phyloP scores from a whole-genome alignment of 2,329 filamentous ascomycete species.

The Phyllosticta citrichinensis region DNA sequence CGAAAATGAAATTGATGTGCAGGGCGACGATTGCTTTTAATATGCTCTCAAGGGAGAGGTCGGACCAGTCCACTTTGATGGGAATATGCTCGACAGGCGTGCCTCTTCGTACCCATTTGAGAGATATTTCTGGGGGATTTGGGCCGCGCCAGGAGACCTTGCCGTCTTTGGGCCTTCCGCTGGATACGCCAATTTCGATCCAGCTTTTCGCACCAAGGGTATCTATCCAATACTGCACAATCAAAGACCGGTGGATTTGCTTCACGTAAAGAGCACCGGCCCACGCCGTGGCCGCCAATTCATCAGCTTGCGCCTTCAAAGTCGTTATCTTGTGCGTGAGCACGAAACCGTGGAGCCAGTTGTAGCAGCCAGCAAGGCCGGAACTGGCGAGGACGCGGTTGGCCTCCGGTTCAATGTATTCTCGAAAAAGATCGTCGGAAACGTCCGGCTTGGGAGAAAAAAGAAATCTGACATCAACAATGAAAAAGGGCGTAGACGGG shows the following conservation, averaged over 20 bases:
- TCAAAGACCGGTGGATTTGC: slow-evolving; percentile 66
- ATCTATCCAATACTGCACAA: slow-evolving; percentile 83
- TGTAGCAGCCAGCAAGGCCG: slow-evolving; percentile 71
- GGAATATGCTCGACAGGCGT: slow-evolving; percentile 60
- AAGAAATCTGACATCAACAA: slow-evolving; percentile 80
- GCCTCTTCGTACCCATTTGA: slow-evolving; percentile 78
- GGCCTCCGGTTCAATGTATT: slow-evolving; percentile 57
- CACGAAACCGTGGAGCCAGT: slow-evolving; percentile 76
- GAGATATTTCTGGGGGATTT: slow-evolving; percentile 35
- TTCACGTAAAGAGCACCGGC: slow-evolving; percentile 68
- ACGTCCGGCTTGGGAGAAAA: slow-evolving; percentile 61
- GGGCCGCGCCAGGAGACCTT: slow-evolving; percentile 26
- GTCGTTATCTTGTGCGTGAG: slow-evolving; percentile 85
- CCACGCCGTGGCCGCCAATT: slow-evolving; percentile 64
- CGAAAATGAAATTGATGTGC: slow-evolving; percentile 64
- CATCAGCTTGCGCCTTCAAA: slow-evolving; percentile 64
- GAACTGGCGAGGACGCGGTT: slow-evolving; percentile 60
- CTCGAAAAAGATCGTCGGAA: slow-evolving; percentile 49
- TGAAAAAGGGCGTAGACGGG: slow-evolving; percentile 75
- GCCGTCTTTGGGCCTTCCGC: slow-evolving; percentile 39
- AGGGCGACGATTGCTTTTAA: slow-evolving; percentile 64
- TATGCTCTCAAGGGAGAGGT: slow-evolving; percentile 64
- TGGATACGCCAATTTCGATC: slow-evolving; percentile 77
- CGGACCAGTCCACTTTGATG: slow-evolving; percentile 55
- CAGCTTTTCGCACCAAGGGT: slow-evolving; percentile 70